phyloP scores from a whole-genome alignment of 2,329 filamentous ascomycete genomes.

The Whalleya microplaca region DNA sequence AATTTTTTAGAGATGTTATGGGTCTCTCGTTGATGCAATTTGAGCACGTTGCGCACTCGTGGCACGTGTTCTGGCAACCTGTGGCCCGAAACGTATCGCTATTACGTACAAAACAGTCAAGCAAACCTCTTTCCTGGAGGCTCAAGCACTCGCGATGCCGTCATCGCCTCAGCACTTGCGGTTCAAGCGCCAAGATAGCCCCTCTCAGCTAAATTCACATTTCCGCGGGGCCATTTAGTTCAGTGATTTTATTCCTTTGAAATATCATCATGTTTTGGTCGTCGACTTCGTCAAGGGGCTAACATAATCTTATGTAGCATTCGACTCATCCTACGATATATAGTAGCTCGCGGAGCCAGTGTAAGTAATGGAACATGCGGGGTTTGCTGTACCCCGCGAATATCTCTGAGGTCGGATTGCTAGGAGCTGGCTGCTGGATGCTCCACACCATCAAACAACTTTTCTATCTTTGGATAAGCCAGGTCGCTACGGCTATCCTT shows the following conservation, averaged over 20 bases:
- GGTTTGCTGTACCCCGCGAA: slow-evolving; percentile 25
- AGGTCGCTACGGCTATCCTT: slow-evolving; percentile 2
- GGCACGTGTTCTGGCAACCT: neutral
- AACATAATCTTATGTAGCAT: neutral
- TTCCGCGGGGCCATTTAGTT: slow-evolving; percentile 23
- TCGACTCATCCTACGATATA: neutral
- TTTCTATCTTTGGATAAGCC: slow-evolving; percentile 21
- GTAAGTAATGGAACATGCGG: slow-evolving; percentile 20
- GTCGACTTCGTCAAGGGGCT: too few relatives aligned
- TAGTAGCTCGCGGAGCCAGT: slow-evolving; percentile 9
- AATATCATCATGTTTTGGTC: too few relatives aligned
- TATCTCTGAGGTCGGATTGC: neutral
- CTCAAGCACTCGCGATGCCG: slow-evolving; percentile 21
- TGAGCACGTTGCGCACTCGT: neutral
- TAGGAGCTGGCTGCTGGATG: neutral
- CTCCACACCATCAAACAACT: slow-evolving; percentile 15
- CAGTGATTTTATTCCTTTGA: slow-evolving; percentile 4
- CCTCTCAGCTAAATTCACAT: slow-evolving; percentile 20
- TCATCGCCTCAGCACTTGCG: slow-evolving; percentile 18
- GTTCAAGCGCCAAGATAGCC: slow-evolving; percentile 20
- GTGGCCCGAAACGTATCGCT: slow-evolving; percentile 10
- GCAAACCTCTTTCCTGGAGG: slow-evolving; percentile 23
- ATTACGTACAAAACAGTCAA: slow-evolving; percentile 37
- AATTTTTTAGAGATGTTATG: too few relatives aligned
- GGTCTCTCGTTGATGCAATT: neutral